Conservation (phyloP, 371 early-diverging fungal genomes). For the Blakeslea trispora region DNA sequence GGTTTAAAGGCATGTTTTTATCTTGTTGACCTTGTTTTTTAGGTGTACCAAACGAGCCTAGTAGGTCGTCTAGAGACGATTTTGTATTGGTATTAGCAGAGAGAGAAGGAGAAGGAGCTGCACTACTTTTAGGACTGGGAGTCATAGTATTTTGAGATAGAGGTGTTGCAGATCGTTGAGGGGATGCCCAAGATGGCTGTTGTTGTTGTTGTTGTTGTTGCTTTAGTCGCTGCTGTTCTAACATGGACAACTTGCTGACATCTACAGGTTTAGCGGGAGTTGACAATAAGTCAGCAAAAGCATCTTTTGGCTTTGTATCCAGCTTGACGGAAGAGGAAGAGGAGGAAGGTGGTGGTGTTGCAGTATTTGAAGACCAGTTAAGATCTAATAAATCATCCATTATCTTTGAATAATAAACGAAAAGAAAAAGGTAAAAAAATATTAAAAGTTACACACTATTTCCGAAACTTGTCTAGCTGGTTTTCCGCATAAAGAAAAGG, state of each 20-base stretch:
- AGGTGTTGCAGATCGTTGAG: slow-evolving; percentile 2
- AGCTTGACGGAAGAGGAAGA: slow-evolving; percentile 5
- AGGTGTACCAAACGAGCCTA: slow-evolving; percentile 36
- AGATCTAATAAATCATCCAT: slow-evolving; percentile 49
- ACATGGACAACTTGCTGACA: slow-evolving; percentile 18
- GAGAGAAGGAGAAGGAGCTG: slow-evolving; percentile 4
- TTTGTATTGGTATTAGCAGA: slow-evolving; percentile 5
- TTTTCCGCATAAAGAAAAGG: too few species aligned
- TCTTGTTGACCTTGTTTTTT: slow-evolving; percentile 13
- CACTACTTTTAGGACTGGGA: neutral
- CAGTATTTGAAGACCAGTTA: slow-evolving; percentile 26
- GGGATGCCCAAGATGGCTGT: neutral
- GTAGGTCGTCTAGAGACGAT: slow-evolving; percentile 32
- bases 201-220: slow-evolving; percentile 10
- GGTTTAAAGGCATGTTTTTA: slow-evolving; percentile 40
- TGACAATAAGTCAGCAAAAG: slow-evolving; percentile 39
- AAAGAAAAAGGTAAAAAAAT: neutral
- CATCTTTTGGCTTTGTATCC: slow-evolving; percentile 31
- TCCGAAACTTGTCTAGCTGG: too few species aligned
- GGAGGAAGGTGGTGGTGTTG: neutral
- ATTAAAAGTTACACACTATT: neutral
- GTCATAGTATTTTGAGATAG: slow-evolving; percentile 3
- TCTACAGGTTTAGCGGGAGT: slow-evolving; percentile 20
- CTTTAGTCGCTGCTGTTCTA: slow-evolving; percentile 26
- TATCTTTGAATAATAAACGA: slow-evolving; percentile 1